Percentiles rank a stretch among this genome's conserved stretches.
Evolutionary conservation across 176 grass and related monocot species (phyloP).

Genomic region (Lolium rigidum): DNA sequence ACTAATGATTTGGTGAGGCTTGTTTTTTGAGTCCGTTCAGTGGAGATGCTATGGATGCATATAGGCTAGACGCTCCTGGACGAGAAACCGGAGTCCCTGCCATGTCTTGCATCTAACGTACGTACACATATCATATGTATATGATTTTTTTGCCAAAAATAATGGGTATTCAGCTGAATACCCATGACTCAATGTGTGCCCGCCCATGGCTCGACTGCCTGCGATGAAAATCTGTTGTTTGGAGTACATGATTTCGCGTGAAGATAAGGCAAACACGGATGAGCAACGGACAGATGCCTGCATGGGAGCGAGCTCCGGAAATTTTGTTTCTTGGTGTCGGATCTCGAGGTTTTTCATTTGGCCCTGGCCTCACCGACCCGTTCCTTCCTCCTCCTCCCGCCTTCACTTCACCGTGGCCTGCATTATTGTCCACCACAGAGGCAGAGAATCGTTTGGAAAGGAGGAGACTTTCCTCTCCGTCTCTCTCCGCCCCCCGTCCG

Average conservation of each 20-base stretch:
- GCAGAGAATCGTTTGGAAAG: constrained; percentile 19
- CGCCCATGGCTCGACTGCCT: no score
- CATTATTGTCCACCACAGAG: constrained; percentile 32
- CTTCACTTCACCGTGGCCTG: not conserved
- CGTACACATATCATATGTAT: no score
- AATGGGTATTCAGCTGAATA: no score
- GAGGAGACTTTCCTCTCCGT: not conserved
- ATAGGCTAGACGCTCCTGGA: no score
- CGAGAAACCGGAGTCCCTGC: no score
- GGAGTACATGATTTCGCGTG: not conserved
- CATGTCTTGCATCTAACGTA: no score
- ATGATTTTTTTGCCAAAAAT: no score
- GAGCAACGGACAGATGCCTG: not conserved
- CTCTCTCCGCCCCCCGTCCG: not conserved
- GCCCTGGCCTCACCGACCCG: constrained; percentile 17
- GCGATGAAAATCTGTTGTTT: not conserved
- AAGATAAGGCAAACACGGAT: not conserved
- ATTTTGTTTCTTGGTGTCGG: not conserved
- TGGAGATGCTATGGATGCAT: no score
- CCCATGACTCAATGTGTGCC: no score
- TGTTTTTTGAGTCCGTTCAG: no score
- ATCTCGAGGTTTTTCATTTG: constrained; percentile 6
- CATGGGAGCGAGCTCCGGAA: not conserved
- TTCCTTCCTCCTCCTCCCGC: not conserved
- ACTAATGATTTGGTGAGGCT: no score